These are phyloP conservation scores for Volutella citrinella DNA, from an alignment of 2,329 filamentous ascomycete genomes.

Conservation along the genomic window DNA sequence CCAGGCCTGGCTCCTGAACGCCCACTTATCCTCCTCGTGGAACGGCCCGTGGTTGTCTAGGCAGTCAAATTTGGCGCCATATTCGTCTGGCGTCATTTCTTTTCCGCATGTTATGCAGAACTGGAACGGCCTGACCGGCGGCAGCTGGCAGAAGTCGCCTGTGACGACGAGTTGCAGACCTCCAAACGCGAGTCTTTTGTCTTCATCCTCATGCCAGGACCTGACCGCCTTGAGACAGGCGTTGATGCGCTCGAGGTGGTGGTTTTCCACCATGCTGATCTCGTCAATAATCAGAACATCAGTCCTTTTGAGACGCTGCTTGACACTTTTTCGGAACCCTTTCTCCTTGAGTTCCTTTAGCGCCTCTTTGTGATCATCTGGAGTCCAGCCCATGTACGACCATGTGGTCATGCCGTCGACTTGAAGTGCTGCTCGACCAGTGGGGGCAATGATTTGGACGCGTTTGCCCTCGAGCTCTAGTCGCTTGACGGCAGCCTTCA, in stretches of 20 bases:
- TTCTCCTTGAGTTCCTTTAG: neutral
- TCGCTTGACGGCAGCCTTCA: conserved; percentile 18
- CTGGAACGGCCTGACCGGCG: conserved; percentile 55
- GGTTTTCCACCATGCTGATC: conserved; percentile 62
- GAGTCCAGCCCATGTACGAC: conserved; percentile 55
- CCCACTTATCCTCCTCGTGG: conserved; percentile 54
- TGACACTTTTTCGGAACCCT: conserved; percentile 8
- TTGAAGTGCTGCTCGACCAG: conserved; percentile 55
- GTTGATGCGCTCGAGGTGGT: conserved; percentile 22
- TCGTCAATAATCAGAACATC: conserved; percentile 64
- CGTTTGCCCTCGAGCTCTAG: conserved; percentile 8
- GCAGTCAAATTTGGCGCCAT: conserved; percentile 15
- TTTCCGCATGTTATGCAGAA: conserved; percentile 18
- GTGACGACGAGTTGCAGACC: conserved; percentile 25
- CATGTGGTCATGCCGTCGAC: conserved; percentile 56
- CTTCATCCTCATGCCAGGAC: neutral
- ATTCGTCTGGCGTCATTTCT: neutral
- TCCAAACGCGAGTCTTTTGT: conserved; percentile 17
- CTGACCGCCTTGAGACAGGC: conserved; percentile 29
- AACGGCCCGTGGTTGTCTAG: conserved; percentile 36
- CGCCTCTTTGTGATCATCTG: conserved; percentile 24
- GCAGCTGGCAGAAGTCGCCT: conserved; percentile 57
- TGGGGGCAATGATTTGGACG: conserved; percentile 57
- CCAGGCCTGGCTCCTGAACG: conserved; percentile 57
- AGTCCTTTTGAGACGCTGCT: conserved; percentile 37